Percentiles rank a stretch among this genome's conserved stretches.
Conservation (phyloP, 257 asterid genomes). For the Anisodus acutangulus region DNA sequence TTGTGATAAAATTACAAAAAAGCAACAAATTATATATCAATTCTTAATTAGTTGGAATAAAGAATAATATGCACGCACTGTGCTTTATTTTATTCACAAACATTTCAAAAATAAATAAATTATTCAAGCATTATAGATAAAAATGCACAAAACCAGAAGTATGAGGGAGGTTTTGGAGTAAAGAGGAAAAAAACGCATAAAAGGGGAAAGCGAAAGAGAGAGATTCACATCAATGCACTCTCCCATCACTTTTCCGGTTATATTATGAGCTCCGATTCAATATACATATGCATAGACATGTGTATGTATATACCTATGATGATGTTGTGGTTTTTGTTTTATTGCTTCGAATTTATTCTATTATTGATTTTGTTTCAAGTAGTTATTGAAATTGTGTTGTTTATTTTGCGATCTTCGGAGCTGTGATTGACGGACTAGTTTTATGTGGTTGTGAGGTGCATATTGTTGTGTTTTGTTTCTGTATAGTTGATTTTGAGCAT, state of each 20-base stretch:
- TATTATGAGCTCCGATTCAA: constrained; percentile 12
- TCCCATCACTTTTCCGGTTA: constrained; percentile 4
- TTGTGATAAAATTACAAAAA: no score
- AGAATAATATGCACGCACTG: no score
- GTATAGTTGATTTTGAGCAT: constrained; percentile 20
- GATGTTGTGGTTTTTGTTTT: not conserved
- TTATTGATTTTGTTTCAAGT: not conserved
- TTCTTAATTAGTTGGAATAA: no score
- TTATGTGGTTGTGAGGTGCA: not conserved
- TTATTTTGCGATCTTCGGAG: constrained; percentile 6
- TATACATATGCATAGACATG: not conserved
- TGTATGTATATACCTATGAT: not conserved
- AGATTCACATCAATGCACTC: constrained; percentile 42
- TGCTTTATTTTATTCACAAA: no score
- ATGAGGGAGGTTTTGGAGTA: no score
- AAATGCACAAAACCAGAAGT: no score
- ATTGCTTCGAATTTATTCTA: not conserved
- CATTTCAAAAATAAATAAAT: no score
- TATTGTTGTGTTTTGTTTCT: not conserved
- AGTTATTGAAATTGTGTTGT: not conserved
- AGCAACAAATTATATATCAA: no score
- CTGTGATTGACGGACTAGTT: not conserved
- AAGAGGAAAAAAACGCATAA: no score
- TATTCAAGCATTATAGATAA: no score
- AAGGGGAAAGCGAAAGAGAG: constrained; percentile 30